Evolutionary conservation across 257 asterid species (phyloP).

Genomic region (Rhazya stricta): DNA sequence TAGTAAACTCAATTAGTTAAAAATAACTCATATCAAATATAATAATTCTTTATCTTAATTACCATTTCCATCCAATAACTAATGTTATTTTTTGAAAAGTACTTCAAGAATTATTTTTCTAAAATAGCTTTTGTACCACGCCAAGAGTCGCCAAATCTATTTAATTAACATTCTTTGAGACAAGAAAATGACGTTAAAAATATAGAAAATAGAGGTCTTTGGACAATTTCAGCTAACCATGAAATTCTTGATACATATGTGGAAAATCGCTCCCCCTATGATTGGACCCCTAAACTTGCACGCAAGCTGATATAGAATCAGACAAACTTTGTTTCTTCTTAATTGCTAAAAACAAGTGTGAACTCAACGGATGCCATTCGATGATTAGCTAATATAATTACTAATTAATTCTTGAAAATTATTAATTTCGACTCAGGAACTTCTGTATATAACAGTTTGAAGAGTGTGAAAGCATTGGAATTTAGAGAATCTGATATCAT

Average conservation of each 20-base stretch:
- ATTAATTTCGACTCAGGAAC: no score
- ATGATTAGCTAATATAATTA: not conserved
- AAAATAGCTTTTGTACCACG: no score
- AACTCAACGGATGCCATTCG: slow-evolving; percentile 28
- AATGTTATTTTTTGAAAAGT: no score
- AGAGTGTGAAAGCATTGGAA: slow-evolving; percentile 37
- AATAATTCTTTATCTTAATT: no score
- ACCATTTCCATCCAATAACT: no score
- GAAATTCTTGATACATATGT: not conserved
- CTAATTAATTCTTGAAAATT: not conserved
- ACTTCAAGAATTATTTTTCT: no score
- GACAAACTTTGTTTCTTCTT: slow-evolving; percentile 1
- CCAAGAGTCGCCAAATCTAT: no score
- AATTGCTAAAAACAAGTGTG: slow-evolving; percentile 23
- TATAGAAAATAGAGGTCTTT: not conserved
- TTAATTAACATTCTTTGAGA: no score
- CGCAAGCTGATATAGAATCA: slow-evolving; percentile 11
- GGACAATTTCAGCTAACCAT: not conserved
- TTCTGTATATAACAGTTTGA: slow-evolving; percentile 2
- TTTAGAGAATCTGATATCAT: slow-evolving; percentile 24
- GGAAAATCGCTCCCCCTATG: slow-evolving; percentile 23
- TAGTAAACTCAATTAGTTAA: no score
- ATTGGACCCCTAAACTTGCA: slow-evolving; percentile 11
- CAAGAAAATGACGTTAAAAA: slow-evolving; percentile 11
- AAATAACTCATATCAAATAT: no score